These are phyloP conservation scores for Cardamine occulta DNA, from an alignment of 345 rosid genomes.

Conservation along the genomic window DNA sequence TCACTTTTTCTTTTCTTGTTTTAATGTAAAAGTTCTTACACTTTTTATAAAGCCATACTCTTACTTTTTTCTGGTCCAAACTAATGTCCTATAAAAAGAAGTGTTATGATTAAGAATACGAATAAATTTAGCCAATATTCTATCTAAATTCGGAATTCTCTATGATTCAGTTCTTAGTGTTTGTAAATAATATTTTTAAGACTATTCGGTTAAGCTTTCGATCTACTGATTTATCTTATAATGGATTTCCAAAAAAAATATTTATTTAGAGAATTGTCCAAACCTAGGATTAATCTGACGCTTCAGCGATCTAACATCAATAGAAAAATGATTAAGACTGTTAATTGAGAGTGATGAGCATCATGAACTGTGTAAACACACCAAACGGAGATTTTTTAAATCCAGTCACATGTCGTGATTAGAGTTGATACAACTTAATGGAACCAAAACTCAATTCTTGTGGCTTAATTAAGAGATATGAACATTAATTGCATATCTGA, in stretches of 20 bases:
- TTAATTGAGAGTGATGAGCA: conserved; percentile 13
- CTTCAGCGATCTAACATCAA: not conserved
- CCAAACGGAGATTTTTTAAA: not conserved
- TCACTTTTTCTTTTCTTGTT: conserved; percentile 12
- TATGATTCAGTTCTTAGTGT: not conserved
- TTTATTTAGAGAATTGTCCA: not conserved
- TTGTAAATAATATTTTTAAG: not conserved
- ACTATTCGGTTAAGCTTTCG: not conserved
- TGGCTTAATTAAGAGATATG: conserved; percentile 22
- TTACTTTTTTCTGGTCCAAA: conserved; percentile 1
- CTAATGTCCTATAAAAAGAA: not conserved
- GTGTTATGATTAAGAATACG: not conserved
- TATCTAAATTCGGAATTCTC: not conserved
- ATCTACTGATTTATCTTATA: not conserved
- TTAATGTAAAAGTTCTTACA: conserved; percentile 19
- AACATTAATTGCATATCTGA: conserved; percentile 33
- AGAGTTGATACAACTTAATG: not conserved
- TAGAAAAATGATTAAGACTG: not conserved
- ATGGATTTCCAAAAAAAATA: not conserved
- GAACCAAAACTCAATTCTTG: not conserved
- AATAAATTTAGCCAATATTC: not conserved
- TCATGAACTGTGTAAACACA: not conserved
- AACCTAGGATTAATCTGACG: not conserved
- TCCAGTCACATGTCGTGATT: conserved; percentile 4
- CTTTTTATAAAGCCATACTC: conserved; percentile 7